Evolutionary conservation across 2,329 filamentous ascomycete species (phyloP), one percentile per base, ranked within the genome.

Genomic region (Neonectria magnoliae): DNA sequence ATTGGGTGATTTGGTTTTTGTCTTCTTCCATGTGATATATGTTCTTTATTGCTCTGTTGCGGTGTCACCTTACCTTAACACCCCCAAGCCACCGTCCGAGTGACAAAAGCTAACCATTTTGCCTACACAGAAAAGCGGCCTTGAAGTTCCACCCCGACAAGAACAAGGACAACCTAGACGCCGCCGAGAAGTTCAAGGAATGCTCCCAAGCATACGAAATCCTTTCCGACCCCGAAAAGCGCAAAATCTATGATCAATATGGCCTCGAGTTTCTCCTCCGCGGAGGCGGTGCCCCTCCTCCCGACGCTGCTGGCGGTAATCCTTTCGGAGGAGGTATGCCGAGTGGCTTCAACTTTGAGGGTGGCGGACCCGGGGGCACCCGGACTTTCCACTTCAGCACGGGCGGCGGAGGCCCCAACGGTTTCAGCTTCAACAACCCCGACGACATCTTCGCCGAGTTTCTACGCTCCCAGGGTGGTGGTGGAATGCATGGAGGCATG

Each of bases 131-230:
- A 68, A 97, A 97, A 85, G 87, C 90, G 60, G 95, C 95, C 59
- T 82, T 98, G 78, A 97, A 94, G 82, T 94, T 90, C 82, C 96
- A 99, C 77, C 96, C 96, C 7, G 96, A 99, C 85, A 99, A 98
- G 86, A 99, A 98, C 86, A 94, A 94, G 80, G 91, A 97, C 81
- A 94, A 95, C 73, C 90, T 94, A 31, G 83, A 89, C 57, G 93
- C 95, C 9, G 85, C 89, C 65, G 96, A 98, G 78, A 98, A 95
- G 81, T 99, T 99, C 86, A 99, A 99, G 83, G 96, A 98, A 79
- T 92, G 94, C 69, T 97, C 94, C 1, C 94, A 98, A 82, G 96
- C 96, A 62, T 99, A 98, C 83, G 96, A 99, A 82, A 97, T 99
- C 73, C 90, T 99, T 3, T 97, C 93, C 66, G 96, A 99, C 75